Base-by-base conservation (phyloP, 352 stramenopile genomes). In the Albugo candida region DNA sequence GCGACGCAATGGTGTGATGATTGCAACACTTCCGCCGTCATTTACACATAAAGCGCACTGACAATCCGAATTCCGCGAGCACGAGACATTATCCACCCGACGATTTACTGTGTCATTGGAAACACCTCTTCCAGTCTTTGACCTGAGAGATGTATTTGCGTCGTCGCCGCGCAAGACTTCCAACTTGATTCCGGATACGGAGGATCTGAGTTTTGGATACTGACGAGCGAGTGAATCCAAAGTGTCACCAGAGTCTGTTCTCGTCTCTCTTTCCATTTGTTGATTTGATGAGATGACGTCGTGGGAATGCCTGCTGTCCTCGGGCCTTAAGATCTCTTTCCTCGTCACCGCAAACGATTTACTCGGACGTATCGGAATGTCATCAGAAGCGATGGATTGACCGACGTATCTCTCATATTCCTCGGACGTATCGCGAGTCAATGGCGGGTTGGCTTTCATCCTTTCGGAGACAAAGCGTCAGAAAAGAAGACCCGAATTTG, bases 191-290 rank as follows among this genome's bases (percentile, higher is more conserved):
- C 24, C 24, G 8, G 8, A 3, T 8, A 31, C 24, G 3, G 24
- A 31, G 8, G 24, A 10, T 31, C 24, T 3, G 24, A 31, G 77
- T 50, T 72, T 80, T 13, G 72, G 69, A 35, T 70, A 84, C 55
- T 62, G 65, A 46, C 65, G 65, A 27, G 69, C 77, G 36, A 84
- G 55, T n/a, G 54, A 67, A 51, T 84, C 72, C 34, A 84, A 64
- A 21, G 69, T 55, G 60, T 82, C 67, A 47, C 47, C 61, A 41
- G 35, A 45, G 42, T 59, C 40, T 38, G 62, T 54, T 27, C 40
- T 52, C 3, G 3, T 3, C 3, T 19, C 8, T 8, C 8, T 43
- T 8, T 43, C 38, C 38, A 8, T 10, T 8, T 43, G 20, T 8
- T 24, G 38, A 43, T 24, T 24, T 8, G 20, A 43, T 10, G 20